Conservation (phyloP, 768 basidiomycete genomes). For the Tubosaeta sp. region DNA sequence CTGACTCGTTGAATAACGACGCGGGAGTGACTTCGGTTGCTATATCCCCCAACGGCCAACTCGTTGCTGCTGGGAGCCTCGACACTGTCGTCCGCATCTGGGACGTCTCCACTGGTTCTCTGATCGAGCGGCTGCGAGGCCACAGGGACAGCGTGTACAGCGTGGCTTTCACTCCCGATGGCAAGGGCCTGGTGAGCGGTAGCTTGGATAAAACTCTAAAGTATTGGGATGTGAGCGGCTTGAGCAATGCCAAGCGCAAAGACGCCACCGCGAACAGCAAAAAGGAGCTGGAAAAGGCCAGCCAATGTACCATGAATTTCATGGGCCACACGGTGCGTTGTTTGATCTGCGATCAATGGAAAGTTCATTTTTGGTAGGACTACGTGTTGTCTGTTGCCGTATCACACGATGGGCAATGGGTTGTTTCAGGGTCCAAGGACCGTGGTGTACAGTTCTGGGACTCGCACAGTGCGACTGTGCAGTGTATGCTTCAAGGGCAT, state of each 20-base stretch:
- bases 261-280: slow-evolving; percentile 39
- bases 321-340: slow-evolving; percentile 76
- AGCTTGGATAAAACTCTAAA: slow-evolving; percentile 87
- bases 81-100: slow-evolving; percentile 80
- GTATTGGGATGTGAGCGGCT: slow-evolving; percentile 68
- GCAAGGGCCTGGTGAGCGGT: slow-evolving; percentile 82
- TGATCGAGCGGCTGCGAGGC: slow-evolving; percentile 72
- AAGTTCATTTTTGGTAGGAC: slow-evolving; percentile 38
- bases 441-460: slow-evolving; percentile 96
- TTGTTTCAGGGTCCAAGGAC: slow-evolving; percentile 95
- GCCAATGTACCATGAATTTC: slow-evolving; percentile 76
- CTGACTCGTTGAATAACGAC: slow-evolving; percentile 46
- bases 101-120: slow-evolving; percentile 61
- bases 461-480: slow-evolving; percentile 69
- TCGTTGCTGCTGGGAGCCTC: slow-evolving; percentile 64
- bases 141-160: slow-evolving; percentile 86
- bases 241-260: slow-evolving; percentile 31
- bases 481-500: slow-evolving; percentile 85
- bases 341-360: neutral
- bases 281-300: slow-evolving; percentile 47
- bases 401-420: slow-evolving; percentile 90
- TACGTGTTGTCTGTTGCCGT: slow-evolving; percentile 75
- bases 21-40: slow-evolving; percentile 78
- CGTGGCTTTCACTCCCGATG: slow-evolving; percentile 91
- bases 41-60: slow-evolving; percentile 68